A percentile compares a stretch with the other conserved stretches of the same genome.
Conservation (phyloP, 75 land plant genomes). For the Larix kaempferi region DNA sequence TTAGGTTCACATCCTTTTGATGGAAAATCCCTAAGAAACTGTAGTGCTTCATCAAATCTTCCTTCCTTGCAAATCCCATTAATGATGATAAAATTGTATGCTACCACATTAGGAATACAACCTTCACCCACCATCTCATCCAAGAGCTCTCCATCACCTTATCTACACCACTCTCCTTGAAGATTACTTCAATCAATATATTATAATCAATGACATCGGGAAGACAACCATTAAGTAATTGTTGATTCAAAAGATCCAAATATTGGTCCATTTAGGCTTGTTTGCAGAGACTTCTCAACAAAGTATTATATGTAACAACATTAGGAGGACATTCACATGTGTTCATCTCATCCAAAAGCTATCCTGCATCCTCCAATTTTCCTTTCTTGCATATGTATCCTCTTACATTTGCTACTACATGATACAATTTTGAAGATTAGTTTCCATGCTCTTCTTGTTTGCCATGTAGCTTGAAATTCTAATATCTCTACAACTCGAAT, state of each 20-base stretch:
- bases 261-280: neutral
- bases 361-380: neutral
- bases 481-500: too few species aligned
- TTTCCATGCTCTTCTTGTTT: too few species aligned
- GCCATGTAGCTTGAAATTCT: too few species aligned
- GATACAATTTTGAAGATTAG: too few species aligned
- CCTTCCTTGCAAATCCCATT: conserved; percentile 60
- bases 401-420: too few species aligned
- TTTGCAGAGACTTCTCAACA: conserved; percentile 13
- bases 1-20: conserved; percentile 50
- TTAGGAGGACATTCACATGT: conserved; percentile 16
- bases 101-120: conserved; percentile 48
- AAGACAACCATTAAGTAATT: conserved; percentile 31
- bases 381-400: conserved; percentile 8
- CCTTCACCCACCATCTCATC: conserved; percentile 58
- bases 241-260: conserved; percentile 37
- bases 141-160: conserved; percentile 51
- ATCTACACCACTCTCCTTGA: conserved; percentile 40
- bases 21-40: conserved; percentile 32
- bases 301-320: conserved; percentile 4
- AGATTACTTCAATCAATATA: conserved; percentile 42
- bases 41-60: conserved; percentile 44
- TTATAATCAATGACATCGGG: conserved; percentile 58
- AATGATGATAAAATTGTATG: conserved; percentile 54
- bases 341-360: neutral